These are phyloP conservation scores for Pachysolen tannophilus DNA, from an alignment of 805 yeast genomes.

Conservation along the genomic window DNA sequence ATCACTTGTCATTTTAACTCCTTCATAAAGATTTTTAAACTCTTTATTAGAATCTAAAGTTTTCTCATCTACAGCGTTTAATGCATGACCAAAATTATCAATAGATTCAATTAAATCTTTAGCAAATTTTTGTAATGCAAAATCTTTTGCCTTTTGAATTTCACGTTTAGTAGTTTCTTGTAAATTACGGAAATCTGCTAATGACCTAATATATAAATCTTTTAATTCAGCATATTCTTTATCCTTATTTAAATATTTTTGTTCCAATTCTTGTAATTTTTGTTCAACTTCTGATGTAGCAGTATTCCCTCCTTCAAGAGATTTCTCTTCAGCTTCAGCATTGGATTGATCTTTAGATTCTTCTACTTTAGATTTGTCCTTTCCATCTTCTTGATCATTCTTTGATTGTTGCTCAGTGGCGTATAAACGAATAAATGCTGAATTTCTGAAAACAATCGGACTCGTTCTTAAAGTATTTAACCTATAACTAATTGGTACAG, in stretches of 20 bases:
- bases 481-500: neutral
- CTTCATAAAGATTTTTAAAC: conserved; percentile 71
- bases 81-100: conserved; percentile 85
- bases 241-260: conserved; percentile 50
- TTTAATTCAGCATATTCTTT: conserved; percentile 76
- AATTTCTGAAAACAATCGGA: neutral
- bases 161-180: conserved; percentile 89
- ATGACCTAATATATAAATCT: conserved; percentile 72
- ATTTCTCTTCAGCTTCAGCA: no score
- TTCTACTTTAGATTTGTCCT: neutral
- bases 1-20: conserved; percentile 83
- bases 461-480: neutral
- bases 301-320: no score
- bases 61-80: conserved; percentile 61
- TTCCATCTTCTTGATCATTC: neutral
- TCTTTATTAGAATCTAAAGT: conserved; percentile 51
- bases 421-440: neutral
- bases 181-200: conserved; percentile 88
- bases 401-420: no score
- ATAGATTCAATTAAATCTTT: conserved; percentile 83
- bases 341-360: no score
- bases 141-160: conserved; percentile 78
- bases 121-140: conserved; percentile 87
- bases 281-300: conserved; percentile 9
- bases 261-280: conserved; percentile 34